Evolutionary conservation across 2,329 filamentous ascomycete species (phyloP), one percentile per base, ranked within the genome.

Genomic region (Mariannaea elegans): DNA sequence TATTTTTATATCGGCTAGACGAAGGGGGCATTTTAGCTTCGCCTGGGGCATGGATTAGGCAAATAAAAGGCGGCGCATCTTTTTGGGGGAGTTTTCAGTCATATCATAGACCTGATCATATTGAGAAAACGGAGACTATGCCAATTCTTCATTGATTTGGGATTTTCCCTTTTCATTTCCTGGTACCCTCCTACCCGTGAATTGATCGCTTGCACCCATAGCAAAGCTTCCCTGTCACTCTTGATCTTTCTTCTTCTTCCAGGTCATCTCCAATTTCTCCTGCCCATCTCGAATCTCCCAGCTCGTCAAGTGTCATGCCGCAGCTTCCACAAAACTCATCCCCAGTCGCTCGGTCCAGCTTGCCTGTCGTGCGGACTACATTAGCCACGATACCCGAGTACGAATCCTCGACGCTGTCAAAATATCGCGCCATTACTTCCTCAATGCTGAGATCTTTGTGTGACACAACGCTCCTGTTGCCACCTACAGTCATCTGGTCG

Each of bases 341-440:
- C 7, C 73, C 74, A 1, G 78, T 67, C 1, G 80, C 73, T 23
- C 86, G 78, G 44, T 88, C 81, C 38, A 98, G 82, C 77, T 96
- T 97, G 50, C 88, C 89, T n/a, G 91, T 90, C 31, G 94, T 99
- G 63, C 93, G 87, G 5, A 97, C 94, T 9, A 99, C 95, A 73
- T 99, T 99, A 29, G 94, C 90, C 66, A 99, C 94, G 56, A 98
- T 93, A 55, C 91, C 92, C 3, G 94, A 92, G 71, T 96, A 97
- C 59, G 90, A 90, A 65, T 87, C 86, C 73, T 97, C 94, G 14
- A 97, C 75, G 36, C 92, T 38, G 65, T 87, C 86, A 71, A 99
- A 97, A 75, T 97, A 99, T 57, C 93, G 89, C 58, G 84, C 80
- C 89, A 98, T 94, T 53, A 99, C 85, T 67, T 94, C 90, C 72